A percentile compares a stretch with the other conserved stretches of the same genome.
These are phyloP conservation scores for Fusarium concolor DNA, from an alignment of 2,329 filamentous ascomycete species.

Conservation along the genomic window DNA sequence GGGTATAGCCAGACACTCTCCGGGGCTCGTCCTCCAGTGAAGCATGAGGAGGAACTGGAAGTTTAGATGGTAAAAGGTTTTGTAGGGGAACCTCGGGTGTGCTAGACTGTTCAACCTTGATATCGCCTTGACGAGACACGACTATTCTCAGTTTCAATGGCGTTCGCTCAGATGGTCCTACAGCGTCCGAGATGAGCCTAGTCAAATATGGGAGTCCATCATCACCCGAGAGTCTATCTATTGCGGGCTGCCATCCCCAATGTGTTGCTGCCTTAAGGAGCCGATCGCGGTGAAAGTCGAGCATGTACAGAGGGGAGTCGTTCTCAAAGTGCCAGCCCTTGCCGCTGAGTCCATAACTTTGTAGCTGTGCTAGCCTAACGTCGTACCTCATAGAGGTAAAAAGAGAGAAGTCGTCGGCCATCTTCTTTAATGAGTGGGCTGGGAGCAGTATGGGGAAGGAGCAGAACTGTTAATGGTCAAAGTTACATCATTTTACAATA, in stretches of 20 bases:
- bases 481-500: neutral
- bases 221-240: conserved; percentile 58
- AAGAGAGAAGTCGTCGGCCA: conserved; percentile 65
- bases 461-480: neutral
- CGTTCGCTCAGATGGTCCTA: conserved; percentile 50
- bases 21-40: conserved; percentile 40
- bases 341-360: conserved; percentile 53
- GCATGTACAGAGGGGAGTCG: conserved; percentile 79
- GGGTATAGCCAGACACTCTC: conserved; percentile 52
- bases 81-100: conserved; percentile 56
- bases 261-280: conserved; percentile 72
- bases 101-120: conserved; percentile 57
- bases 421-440: conserved; percentile 31
- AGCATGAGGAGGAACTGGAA: conserved; percentile 59
- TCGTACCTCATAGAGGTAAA: conserved; percentile 82
- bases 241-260: conserved; percentile 65
- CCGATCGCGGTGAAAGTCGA: conserved; percentile 81
- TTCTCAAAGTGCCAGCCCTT: conserved; percentile 65
- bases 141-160: conserved; percentile 67
- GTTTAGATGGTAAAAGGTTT: conserved; percentile 67
- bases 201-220: conserved; percentile 58
- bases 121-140: conserved; percentile 60
- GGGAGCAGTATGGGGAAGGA: neutral
- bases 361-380: conserved; percentile 61
- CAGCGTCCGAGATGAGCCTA: conserved; percentile 48